Evolutionary conservation across 331 rosid species (phyloP).

Genomic region (Telfairia occidentalis): DNA sequence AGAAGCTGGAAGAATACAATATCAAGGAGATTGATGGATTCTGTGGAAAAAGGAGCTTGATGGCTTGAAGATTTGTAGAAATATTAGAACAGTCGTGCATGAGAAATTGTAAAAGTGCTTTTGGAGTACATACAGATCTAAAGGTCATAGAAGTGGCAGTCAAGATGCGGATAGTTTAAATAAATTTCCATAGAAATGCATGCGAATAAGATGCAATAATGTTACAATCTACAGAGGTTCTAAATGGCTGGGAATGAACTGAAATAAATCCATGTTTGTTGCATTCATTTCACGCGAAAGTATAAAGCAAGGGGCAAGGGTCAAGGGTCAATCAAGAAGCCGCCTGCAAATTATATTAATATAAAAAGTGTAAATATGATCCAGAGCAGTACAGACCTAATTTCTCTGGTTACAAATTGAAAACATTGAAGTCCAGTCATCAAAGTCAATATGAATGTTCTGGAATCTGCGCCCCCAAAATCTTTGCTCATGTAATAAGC

Average conservation of each 20-base stretch:
- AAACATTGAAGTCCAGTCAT: neutral
- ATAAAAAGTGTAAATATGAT: neutral
- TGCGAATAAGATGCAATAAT: neutral
- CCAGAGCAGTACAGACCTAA: neutral
- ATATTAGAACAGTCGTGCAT: neutral
- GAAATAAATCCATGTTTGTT: neutral
- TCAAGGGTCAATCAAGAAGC: neutral
- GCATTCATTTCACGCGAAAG: neutral
- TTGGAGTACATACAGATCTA: too few species aligned
- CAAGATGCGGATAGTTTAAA: neutral
- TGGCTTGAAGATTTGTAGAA: neutral
- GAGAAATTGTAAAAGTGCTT: neutral
- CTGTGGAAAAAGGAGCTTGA: neutral
- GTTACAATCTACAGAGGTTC: neutral
- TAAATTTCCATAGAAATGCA: neutral
- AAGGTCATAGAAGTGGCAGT: neutral
- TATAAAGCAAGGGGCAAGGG: neutral
- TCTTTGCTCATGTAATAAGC: neutral
- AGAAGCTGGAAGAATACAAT: neutral
- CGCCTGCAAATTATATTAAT: neutral
- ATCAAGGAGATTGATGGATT: neutral
- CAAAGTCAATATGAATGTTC: neutral
- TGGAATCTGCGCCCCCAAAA: neutral
- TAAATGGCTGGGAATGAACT: neutral
- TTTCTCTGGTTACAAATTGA: neutral